These are phyloP conservation scores for Sporothrix inflata DNA, from an alignment of 2,329 filamentous ascomycete species.

Conservation along the genomic window DNA sequence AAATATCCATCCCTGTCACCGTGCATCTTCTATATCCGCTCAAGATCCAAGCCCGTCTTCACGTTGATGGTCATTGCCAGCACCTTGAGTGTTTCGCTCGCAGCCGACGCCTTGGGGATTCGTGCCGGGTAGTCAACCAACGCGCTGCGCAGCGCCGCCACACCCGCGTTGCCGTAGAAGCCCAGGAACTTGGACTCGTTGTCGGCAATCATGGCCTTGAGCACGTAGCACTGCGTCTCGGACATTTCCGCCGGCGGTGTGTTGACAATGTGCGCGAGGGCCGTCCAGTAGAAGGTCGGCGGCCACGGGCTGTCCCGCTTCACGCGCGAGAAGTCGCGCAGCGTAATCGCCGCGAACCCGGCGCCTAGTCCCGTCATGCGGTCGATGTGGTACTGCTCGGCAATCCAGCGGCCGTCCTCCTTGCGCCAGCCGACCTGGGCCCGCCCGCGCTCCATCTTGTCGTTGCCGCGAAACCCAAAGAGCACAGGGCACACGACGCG, in stretches of 20 bases:
- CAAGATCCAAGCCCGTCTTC: slow-evolving; percentile 54
- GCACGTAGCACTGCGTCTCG: slow-evolving; percentile 72
- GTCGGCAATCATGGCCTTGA: slow-evolving; percentile 72
- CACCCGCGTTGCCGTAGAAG: slow-evolving; percentile 77
- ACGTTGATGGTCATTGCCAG: slow-evolving; percentile 56
- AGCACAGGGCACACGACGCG: slow-evolving; percentile 79
- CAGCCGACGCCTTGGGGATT: slow-evolving; percentile 52
- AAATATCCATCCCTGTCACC: not conserved
- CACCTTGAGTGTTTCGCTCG: slow-evolving; percentile 56
- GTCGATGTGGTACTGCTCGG: slow-evolving; percentile 75
- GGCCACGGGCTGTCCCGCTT: slow-evolving; percentile 74
- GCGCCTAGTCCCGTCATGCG: slow-evolving; percentile 82
- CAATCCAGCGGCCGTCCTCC: slow-evolving; percentile 62
- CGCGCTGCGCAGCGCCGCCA: slow-evolving; percentile 71
- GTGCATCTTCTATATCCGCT: slow-evolving; percentile 5
- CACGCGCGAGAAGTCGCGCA: slow-evolving; percentile 78
- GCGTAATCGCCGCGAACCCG: slow-evolving; percentile 79
- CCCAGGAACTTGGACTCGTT: slow-evolving; percentile 75
- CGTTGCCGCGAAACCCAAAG: slow-evolving; percentile 78
- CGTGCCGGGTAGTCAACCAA: slow-evolving; percentile 72
- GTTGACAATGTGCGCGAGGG: slow-evolving; percentile 75
- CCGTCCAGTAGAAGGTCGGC: slow-evolving; percentile 79
- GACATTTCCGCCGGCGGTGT: slow-evolving; percentile 68
- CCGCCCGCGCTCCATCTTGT: slow-evolving; percentile 71
- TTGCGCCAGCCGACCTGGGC: slow-evolving; percentile 73